phyloP scores from a whole-genome alignment of 805 yeast genomes.

The Maudiozyma bulderi region DNA sequence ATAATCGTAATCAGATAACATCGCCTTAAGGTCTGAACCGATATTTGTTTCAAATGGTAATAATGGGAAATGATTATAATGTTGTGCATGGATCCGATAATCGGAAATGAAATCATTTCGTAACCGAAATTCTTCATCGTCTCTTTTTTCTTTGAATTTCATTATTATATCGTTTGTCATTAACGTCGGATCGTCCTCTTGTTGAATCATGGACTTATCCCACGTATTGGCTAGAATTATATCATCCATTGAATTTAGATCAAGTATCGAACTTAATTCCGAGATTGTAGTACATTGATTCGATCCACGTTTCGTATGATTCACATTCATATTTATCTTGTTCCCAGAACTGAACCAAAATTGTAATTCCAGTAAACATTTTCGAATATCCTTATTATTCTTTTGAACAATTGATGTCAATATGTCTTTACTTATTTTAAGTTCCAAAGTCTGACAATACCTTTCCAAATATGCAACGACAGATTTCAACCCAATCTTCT shows the following conservation, averaged over 20 bases:
- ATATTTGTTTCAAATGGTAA: slow-evolving; percentile 21
- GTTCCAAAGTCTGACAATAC: slow-evolving; percentile 24
- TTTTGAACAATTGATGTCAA: slow-evolving; percentile 25
- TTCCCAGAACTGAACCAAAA: slow-evolving; percentile 11
- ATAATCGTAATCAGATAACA: not conserved
- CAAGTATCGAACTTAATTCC: slow-evolving; percentile 7
- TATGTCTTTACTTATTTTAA: slow-evolving; percentile 25
- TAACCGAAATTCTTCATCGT: slow-evolving; percentile 15
- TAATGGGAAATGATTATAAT: slow-evolving; percentile 6
- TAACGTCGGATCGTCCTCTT: slow-evolving; percentile 17
- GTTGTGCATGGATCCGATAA: slow-evolving; percentile 17
- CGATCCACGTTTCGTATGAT: not conserved
- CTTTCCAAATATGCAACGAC: slow-evolving; percentile 30
- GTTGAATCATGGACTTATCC: slow-evolving; percentile 15
- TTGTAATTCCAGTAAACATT: slow-evolving; percentile 38
- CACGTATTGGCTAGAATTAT: slow-evolving; percentile 7
- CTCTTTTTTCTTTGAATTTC: slow-evolving; percentile 3
- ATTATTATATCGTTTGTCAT: slow-evolving; percentile 9
- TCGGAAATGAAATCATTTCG: slow-evolving; percentile 23
- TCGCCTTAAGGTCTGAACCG: slow-evolving; percentile 4
- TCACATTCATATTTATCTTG: not conserved
- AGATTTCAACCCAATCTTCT: slow-evolving; percentile 12
- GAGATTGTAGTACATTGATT: not conserved
- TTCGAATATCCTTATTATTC: slow-evolving; percentile 37
- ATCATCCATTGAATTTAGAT: slow-evolving; percentile 16